Base-by-base conservation (phyloP, 345 rosid species). In the Eucalyptus camaldulensis region DNA sequence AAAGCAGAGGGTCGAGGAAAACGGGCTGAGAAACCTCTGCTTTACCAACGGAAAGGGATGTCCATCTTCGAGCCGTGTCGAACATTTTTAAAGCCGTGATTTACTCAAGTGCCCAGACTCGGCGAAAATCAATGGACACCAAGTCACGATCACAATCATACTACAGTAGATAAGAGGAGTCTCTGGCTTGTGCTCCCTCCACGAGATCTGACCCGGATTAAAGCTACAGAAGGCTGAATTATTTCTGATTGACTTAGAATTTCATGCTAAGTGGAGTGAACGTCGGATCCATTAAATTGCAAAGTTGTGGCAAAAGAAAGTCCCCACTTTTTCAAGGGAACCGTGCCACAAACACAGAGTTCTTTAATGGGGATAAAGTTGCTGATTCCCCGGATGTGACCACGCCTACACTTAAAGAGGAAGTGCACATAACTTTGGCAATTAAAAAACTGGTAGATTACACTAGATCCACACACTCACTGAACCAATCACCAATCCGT, bases 301-400 rank as follows among this genome's bases (percentile, higher is more conserved):
- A 21, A 11, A 76, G 47, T 76, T 21, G 27, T 76, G 89, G 90
- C 83, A 89, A 89, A 90, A 49, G 89, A 87, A 90, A 69, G 67
- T 76, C 90, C 37, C 93, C 92, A 89, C 92, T 89, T 90, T 81
- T 86, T 67, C 51, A 88, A 88, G 80, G 87, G 51, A 86, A 88
- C 87, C 44, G 44, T 24, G 58, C 76, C 80, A 76, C 62, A 76
- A 80, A 88, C 80, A 50, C 62, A 76, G 37, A 33, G 37, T 37
- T 67, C 80, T 56, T 86, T 60, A 88, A 49, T 22, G 56, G 49
- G 22, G 86, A 37, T 87, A 87, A 91, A 80, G 69, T 58, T 80
- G 54, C 24, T 87, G 88, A 90, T 88, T 87, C 90, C 65, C 60
- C 40, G 56, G 13, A 92, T 62, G 89, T 87, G 87, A 56, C 86